Evolutionary conservation across 805 yeast species (phyloP).

Genomic region (Saturnispora silvae): DNA sequence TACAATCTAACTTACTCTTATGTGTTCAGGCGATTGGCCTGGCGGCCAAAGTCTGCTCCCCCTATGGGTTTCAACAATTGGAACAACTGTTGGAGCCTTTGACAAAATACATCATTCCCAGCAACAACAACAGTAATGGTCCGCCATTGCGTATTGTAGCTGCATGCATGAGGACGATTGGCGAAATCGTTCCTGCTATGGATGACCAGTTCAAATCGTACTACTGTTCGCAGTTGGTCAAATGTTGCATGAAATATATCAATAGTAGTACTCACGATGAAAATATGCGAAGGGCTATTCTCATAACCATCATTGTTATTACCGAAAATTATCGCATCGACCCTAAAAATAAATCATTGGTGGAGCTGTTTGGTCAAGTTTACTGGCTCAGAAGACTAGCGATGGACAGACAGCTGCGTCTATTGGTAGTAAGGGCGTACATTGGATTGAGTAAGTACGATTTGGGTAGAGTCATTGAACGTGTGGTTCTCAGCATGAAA

Average conservation of each 20-base stretch:
- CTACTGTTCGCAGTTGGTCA: no score
- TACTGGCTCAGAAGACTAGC: conserved; percentile 86
- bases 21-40: conserved; percentile 65
- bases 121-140: no score
- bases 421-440: no score
- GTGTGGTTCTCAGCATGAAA: conserved; percentile 48
- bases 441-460: conserved; percentile 57
- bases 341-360: no score
- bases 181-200: conserved; percentile 78
- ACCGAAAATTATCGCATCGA: no score
- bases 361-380: no score
- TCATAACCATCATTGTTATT: conserved; percentile 60
- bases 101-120: no score
- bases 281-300: conserved; percentile 69
- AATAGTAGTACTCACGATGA: conserved; percentile 80
- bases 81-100: conserved; percentile 62
- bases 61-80: conserved; percentile 86
- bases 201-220: conserved; percentile 69
- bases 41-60: conserved; percentile 72
- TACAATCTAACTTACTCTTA: conserved; percentile 53
- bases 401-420: no score
- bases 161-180: conserved; percentile 69
- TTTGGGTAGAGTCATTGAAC: conserved; percentile 49
- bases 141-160: no score
- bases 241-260: conserved; percentile 52